A percentile compares a stretch with the other conserved stretches of the same genome.
Evolutionary conservation across 768 basidiomycete genomes (phyloP).

Genomic region (Amanita rimosa): DNA sequence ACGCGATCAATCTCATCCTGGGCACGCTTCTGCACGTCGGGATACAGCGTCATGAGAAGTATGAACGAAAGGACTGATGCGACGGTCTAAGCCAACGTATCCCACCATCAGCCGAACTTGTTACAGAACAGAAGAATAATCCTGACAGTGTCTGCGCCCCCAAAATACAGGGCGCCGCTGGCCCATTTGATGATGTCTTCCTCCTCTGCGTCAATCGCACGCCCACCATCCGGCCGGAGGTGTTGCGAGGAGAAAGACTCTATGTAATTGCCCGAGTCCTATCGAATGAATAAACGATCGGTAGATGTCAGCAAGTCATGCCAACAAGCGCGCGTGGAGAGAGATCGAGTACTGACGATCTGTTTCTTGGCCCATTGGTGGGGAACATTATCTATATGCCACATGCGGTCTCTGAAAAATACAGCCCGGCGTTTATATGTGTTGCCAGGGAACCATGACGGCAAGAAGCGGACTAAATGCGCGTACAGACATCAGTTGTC

Average conservation of each 20-base stretch:
- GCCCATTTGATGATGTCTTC: constrained; percentile 20
- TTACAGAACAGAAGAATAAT: neutral
- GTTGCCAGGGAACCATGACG: constrained; percentile 32
- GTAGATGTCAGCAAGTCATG: neutral
- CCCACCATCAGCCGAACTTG: neutral
- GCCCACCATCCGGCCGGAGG: constrained; percentile 12
- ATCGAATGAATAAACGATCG: neutral
- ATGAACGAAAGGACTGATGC: constrained; percentile 25
- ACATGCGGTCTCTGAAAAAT: constrained; percentile 10
- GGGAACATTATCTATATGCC: constrained; percentile 14
- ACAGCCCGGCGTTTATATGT: constrained; percentile 23
- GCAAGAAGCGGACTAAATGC: constrained; percentile 24
- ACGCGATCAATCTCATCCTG: constrained; percentile 21
- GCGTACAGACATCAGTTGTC: neutral
- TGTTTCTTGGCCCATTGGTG: constrained; percentile 20
- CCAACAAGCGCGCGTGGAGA: no score
- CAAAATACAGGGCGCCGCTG: constrained; percentile 19
- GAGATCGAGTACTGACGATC: constrained; percentile 14
- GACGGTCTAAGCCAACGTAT: constrained; percentile 17
- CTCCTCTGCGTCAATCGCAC: constrained; percentile 12
- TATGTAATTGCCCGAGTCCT: neutral
- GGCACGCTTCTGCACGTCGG: constrained; percentile 24
- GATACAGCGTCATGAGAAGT: constrained; percentile 25
- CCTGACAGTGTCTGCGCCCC: constrained; percentile 27
- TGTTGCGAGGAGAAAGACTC: constrained; percentile 6